Base-by-base conservation (phyloP, 768 basidiomycete genomes). In the Podaxis sp. region DNA sequence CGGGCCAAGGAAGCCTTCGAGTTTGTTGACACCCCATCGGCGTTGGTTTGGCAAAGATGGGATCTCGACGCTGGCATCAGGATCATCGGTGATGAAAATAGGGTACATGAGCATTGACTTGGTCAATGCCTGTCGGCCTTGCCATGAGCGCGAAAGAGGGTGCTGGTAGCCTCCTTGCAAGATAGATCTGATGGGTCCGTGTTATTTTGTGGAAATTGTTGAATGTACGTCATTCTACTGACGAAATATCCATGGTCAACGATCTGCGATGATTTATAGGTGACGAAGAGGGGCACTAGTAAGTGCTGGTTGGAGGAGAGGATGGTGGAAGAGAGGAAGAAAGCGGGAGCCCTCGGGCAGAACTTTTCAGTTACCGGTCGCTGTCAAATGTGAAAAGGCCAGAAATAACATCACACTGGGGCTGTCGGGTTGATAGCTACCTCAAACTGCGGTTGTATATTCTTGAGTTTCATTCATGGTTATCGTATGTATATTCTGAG, bases 71-170 rank as follows among this genome's bases (percentile, higher is more conserved):
- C 85, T 83, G 5, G 93, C 92, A 61, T 94, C 82, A 1, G 93
- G 88, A 61, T 98, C 93, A 73, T 98, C 96, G 16, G 95, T 94
- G 67, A 98, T 90, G 72, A 99, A 98, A 69, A 99, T 95, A 5
- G 97, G 97, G 73, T 98, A 99, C 91, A 98, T 98, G 74, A 99
- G 82, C 95, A 98, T 97, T 65, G 85, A 83, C 72, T 93, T 95
- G 25, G 88, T 87, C 69, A 95, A 83, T 61, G 84, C 80, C 51
- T 89, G 86, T 61, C 85, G 84, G 25, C 84, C 81, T 75, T 99
- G 96, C 87, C 91, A 95, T 76, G 85, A 81, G 21, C 96, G 89
- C 6, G 93, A 82, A 64, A 92, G 83, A 14, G 95, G 90, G 74
- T 98, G 94, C 61, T 91, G 88, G 77, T 96, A 97, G 42, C 96